Evolutionary conservation across 441 rosid genomes (phyloP).

Genomic region (Pelargonium citronellum): DNA sequence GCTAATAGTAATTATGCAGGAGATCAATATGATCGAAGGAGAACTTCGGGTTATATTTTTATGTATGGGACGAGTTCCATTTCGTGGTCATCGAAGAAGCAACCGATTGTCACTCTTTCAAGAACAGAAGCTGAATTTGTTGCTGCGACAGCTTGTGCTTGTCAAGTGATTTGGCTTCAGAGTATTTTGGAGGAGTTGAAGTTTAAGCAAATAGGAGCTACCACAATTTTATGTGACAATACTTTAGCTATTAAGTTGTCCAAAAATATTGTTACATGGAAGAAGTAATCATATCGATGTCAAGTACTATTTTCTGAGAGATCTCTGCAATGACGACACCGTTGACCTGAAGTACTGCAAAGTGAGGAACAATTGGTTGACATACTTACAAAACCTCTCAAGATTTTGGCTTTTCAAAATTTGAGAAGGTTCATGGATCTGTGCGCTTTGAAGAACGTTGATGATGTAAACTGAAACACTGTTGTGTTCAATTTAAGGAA

Average conservation of each 20-base stretch:
- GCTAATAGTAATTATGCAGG: neutral
- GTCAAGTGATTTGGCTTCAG: neutral
- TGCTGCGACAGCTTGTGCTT: neutral
- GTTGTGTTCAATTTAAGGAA: too few species aligned
- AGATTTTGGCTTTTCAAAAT: too few species aligned
- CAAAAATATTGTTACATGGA: neutral
- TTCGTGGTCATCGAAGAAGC: neutral
- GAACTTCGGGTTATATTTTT: conserved; percentile 13
- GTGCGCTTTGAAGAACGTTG: too few species aligned
- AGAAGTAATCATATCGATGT: neutral
- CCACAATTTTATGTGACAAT: neutral
- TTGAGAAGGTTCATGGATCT: too few species aligned
- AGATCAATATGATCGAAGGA: conserved; percentile 3
- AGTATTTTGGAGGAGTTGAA: conserved; percentile 7
- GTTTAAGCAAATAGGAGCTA: neutral
- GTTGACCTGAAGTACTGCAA: too few species aligned
- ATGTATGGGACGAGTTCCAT: neutral
- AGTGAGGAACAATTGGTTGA: too few species aligned
- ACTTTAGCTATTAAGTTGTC: neutral
- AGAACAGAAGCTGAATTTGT: neutral
- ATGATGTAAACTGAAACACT: too few species aligned
- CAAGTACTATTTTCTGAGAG: conserved; percentile 1
- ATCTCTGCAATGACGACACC: conserved; percentile 6
- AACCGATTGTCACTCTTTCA: neutral
- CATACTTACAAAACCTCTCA: too few species aligned